phyloP scores from a whole-genome alignment of 495 filamentous ascomycete species.

The Annulohypoxylon maeteangense region DNA sequence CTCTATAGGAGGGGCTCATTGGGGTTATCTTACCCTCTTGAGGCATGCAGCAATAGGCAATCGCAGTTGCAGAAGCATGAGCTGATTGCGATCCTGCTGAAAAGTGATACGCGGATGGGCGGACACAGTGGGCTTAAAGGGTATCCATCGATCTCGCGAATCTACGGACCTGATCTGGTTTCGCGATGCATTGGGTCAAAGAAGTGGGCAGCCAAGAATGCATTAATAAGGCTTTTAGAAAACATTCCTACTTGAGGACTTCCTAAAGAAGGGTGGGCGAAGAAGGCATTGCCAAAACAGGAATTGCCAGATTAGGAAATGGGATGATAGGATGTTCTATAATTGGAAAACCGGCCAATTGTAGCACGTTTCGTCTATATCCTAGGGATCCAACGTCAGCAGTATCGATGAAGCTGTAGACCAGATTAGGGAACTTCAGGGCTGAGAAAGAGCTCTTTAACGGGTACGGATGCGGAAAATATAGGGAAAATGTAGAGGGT shows the following conservation, averaged over 20 bases:
- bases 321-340: background rate
- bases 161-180: background rate
- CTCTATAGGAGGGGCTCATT: background rate
- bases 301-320: constrained; percentile 11
- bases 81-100: background rate
- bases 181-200: background rate
- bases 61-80: background rate
- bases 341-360: background rate
- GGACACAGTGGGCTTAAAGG: background rate
- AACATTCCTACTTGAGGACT: constrained; percentile 1
- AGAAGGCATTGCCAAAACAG: background rate
- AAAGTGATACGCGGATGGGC: background rate
- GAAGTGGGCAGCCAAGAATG: background rate
- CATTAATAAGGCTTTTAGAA: background rate
- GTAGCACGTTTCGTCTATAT: background rate
- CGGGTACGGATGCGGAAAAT: constrained; percentile 1
- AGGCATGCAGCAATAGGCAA: background rate
- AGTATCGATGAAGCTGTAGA: background rate
- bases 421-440: constrained; percentile 2
- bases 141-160: background rate
- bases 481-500: constrained; percentile 4
- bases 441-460: background rate
- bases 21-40: background rate
- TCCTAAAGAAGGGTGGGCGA: background rate
- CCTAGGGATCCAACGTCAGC: constrained; percentile 3